Base-by-base conservation (phyloP, 2,329 filamentous ascomycete species). In the Nemania sp. region DNA sequence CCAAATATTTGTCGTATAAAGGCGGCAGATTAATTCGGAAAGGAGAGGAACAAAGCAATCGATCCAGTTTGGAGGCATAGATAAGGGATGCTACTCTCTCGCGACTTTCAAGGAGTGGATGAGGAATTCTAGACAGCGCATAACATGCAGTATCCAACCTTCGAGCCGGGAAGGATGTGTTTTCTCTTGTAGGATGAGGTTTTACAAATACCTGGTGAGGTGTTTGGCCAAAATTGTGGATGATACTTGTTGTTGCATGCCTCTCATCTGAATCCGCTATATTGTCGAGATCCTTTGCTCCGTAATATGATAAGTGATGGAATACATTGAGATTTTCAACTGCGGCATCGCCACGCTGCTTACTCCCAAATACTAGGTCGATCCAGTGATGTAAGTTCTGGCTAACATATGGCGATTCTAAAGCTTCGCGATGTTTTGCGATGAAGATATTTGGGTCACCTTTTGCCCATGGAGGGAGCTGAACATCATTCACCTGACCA, bases 161-260 rank as follows among this genome's bases (percentile, higher is more conserved):
- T 64, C 88, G 89, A 2, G 87, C 83, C 5, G 89, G 89, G 62
- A 89, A 87, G 24, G 88, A 84, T 4, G 86, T 81, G 64, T 92
- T 87, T 72, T 97, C 94, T 15, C 91, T 88, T n/a, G 87, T 82
- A 3, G 92, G 90, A 79, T 99, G 96, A 13, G 92, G 86, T 66
- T 91, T 91, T 52, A 89, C 88, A 78, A 98, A 99, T 18, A 98
- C 92, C 78, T 99, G 97, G 74, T 97, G 92, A 1, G 97, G 96
- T 1, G 97, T 99, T 79, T 99, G 96, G 0, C 96, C 96, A 79
- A 99, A 99, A 74, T 98, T 98, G 80, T 99, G 95, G 74, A 99
- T 98, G 73, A 98, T 97, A 38, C 93, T 93, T 62, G 97, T 98
- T 0, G 94, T 95, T 5, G 95, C 93, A 6, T 94, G 85, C 51